A percentile compares a stretch with the other conserved stretches of the same genome.
These are phyloP conservation scores for Salix brachista DNA, from an alignment of 345 rosid species.

Conservation along the genomic window DNA sequence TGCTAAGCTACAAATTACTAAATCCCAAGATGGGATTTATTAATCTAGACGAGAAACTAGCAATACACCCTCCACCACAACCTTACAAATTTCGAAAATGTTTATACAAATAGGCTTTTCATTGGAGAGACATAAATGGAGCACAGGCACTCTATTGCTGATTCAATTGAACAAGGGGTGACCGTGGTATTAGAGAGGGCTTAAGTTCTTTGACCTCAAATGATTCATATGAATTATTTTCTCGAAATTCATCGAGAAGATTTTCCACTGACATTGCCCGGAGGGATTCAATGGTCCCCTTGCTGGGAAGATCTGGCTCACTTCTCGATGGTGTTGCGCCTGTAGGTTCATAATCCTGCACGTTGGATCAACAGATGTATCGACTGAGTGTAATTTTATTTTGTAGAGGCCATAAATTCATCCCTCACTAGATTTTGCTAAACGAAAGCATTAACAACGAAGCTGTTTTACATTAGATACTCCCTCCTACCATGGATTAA, in stretches of 20 bases:
- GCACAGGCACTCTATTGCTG: constrained; percentile 10
- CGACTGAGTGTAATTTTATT: not conserved
- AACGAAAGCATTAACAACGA: not conserved
- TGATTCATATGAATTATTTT: constrained; percentile 79
- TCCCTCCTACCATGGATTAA: not conserved
- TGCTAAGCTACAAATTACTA: constrained; percentile 3
- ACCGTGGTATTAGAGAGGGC: constrained; percentile 75
- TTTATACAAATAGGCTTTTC: constrained; percentile 10
- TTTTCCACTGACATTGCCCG: constrained; percentile 80
- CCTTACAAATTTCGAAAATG: constrained; percentile 4
- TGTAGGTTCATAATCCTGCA: constrained; percentile 77
- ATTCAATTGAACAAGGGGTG: constrained; percentile 80
- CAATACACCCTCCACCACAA: constrained; percentile 9
- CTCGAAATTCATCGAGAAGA: constrained; percentile 66
- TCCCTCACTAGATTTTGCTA: not conserved
- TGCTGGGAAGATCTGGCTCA: constrained; percentile 71
- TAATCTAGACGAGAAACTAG: not conserved
- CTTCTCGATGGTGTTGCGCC: constrained; percentile 70
- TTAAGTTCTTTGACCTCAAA: constrained; percentile 65
- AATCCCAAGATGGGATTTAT: constrained; percentile 39
- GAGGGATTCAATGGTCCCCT: constrained; percentile 73
- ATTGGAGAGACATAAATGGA: not conserved
- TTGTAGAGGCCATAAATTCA: not conserved
- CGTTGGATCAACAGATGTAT: not conserved
- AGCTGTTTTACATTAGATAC: not conserved